These are phyloP conservation scores for Pisolithus thermaeus DNA, from an alignment of 1,284 basidiomycete genomes.

Conservation along the genomic window DNA sequence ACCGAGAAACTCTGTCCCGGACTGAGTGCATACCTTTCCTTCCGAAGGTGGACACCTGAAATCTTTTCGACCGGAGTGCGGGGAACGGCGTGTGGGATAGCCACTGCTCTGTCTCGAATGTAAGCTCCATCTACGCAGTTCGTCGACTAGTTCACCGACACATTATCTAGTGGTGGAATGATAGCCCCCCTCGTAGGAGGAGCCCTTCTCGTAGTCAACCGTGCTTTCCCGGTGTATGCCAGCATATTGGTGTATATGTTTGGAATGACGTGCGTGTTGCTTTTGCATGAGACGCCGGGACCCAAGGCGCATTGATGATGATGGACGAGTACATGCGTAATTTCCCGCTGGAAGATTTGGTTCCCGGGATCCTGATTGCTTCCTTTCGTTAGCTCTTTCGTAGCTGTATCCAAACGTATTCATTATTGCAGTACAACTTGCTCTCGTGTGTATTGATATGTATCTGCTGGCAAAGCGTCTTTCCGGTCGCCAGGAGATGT, in stretches of 20 bases:
- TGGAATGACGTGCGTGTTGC: constrained; percentile 62
- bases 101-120: constrained; percentile 85
- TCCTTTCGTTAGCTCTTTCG: neutral
- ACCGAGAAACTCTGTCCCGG: neutral
- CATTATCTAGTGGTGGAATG: constrained; percentile 74
- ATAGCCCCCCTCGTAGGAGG: constrained; percentile 86
- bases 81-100: constrained; percentile 89
- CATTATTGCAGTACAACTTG: neutral
- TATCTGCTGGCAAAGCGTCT: neutral
- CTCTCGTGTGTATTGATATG: neutral
- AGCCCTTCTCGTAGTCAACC: constrained; percentile 64
- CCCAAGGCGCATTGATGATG: constrained; percentile 13
- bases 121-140: constrained; percentile 34
- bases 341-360: too few relatives aligned
- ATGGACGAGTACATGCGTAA: neutral
- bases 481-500: too few relatives aligned
- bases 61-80: constrained; percentile 84
- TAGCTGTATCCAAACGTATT: neutral
- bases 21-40: neutral
- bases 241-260: constrained; percentile 67
- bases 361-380: neutral
- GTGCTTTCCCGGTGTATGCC: constrained; percentile 74
- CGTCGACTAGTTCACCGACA: neutral
- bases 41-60: constrained; percentile 77
- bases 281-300: constrained; percentile 41